Conservation (phyloP, 129 eudicot genomes). For the Lactuca saligna region DNA sequence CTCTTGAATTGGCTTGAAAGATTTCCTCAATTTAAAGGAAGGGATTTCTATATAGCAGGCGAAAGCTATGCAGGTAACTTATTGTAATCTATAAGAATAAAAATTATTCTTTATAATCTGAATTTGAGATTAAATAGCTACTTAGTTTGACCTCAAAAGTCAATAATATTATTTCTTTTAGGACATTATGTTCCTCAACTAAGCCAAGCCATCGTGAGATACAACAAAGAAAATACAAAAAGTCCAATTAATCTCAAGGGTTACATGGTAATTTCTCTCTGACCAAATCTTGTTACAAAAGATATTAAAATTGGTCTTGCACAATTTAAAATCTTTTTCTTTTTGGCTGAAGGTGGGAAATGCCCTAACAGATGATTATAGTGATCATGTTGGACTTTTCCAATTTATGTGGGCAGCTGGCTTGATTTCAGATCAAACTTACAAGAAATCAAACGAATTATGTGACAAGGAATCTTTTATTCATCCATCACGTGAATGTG, state of each 20-base stretch:
- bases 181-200: slow-evolving; percentile 98
- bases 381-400: slow-evolving; percentile 77
- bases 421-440: slow-evolving; percentile 87
- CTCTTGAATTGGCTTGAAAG: slow-evolving; percentile 81
- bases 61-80: slow-evolving; percentile 92
- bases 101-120: neutral
- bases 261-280: slow-evolving; percentile 66
- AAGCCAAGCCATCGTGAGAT: slow-evolving; percentile 77
- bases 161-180: neutral
- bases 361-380: slow-evolving; percentile 75
- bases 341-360: slow-evolving; percentile 70
- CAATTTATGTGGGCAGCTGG: slow-evolving; percentile 92
- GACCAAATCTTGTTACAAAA: neutral
- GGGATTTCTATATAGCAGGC: slow-evolving; percentile 83
- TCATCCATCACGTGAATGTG: slow-evolving; percentile 54
- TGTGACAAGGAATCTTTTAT: slow-evolving; percentile 64
- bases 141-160: slow-evolving; percentile 6
- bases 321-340: too few relatives aligned
- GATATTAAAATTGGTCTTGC: too few relatives aligned
- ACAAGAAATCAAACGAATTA: slow-evolving; percentile 54
- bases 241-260: slow-evolving; percentile 72
- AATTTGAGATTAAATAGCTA: neutral
- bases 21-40: slow-evolving; percentile 90
- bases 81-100: neutral
- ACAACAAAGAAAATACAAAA: slow-evolving; percentile 42